phyloP scores from a whole-genome alignment of 2,329 filamentous ascomycete species.

The Sphaerulina vaccinii region DNA sequence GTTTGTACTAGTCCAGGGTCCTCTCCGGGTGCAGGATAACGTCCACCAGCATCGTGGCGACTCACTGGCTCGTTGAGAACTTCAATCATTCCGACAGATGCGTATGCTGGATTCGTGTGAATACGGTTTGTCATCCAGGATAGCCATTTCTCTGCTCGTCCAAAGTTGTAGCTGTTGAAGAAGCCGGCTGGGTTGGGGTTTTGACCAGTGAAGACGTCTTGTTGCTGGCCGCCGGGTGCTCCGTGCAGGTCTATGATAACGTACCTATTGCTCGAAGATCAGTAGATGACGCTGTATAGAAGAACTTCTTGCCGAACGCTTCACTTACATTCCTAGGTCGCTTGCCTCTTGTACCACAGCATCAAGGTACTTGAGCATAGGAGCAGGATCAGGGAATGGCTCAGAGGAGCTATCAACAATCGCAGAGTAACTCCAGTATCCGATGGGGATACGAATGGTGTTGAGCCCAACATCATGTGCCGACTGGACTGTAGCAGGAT shows the following conservation, averaged over 20 bases:
- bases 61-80: constrained; percentile 17
- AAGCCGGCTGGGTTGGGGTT: constrained; percentile 13
- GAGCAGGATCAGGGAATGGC: constrained; percentile 6
- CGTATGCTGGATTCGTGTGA: constrained; percentile 13
- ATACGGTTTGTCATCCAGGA: constrained; percentile 17
- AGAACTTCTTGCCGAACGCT: too few relatives aligned
- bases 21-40: constrained; percentile 10
- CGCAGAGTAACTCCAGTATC: constrained; percentile 12
- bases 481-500: constrained; percentile 7
- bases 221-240: constrained; percentile 11
- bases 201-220: constrained; percentile 14
- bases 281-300: too few relatives aligned
- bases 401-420: constrained; percentile 11
- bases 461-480: constrained; percentile 17
- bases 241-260: constrained; percentile 18
- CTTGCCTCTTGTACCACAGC: constrained; percentile 10
- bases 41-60: constrained; percentile 4
- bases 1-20: constrained; percentile 3
- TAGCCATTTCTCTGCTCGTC: constrained; percentile 13
- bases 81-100: constrained; percentile 14
- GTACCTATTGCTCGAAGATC: too few relatives aligned
- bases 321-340: constrained; percentile 15
- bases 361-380: constrained; percentile 11
- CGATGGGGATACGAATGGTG: constrained; percentile 15
- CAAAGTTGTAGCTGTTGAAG: constrained; percentile 16